These are phyloP conservation scores for Pythium vanterpoolii DNA, from an alignment of 352 stramenopile genomes.

Conservation along the genomic window DNA sequence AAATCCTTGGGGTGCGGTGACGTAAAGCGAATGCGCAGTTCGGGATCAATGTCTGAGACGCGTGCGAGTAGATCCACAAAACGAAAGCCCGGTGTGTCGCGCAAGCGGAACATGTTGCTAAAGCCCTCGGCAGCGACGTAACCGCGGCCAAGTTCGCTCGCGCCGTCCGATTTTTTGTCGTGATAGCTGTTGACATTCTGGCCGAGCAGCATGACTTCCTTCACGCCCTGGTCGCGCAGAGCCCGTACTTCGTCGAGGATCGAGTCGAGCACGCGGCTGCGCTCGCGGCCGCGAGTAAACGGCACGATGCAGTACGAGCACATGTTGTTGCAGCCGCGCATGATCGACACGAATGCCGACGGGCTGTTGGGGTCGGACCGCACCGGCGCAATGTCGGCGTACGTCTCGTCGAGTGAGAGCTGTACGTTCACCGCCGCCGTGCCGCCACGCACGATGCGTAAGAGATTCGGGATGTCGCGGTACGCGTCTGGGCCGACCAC, in stretches of 20 bases:
- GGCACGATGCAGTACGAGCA: slow-evolving; percentile 99
- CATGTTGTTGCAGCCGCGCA: slow-evolving; percentile 99
- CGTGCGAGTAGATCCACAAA: slow-evolving; percentile 97
- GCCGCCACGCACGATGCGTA: slow-evolving; percentile 82
- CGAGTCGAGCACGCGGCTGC: slow-evolving; percentile 85
- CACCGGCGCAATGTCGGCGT: slow-evolving; percentile 96
- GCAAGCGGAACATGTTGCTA: slow-evolving; percentile 91
- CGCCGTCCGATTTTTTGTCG: slow-evolving; percentile 86
- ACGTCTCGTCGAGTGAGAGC: slow-evolving; percentile 98
- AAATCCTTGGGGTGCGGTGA: slow-evolving; percentile 99
- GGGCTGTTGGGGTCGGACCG: slow-evolving; percentile 77
- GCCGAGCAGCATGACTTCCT: slow-evolving; percentile 98
- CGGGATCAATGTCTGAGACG: slow-evolving; percentile 90
- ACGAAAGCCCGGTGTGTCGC: slow-evolving; percentile 88
- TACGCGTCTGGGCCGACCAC: slow-evolving; percentile 99
- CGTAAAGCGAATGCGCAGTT: slow-evolving; percentile 99
- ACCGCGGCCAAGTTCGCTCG: slow-evolving; percentile 54
- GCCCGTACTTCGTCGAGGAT: slow-evolving; percentile 94
- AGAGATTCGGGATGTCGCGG: slow-evolving; percentile 94
- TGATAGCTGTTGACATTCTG: slow-evolving; percentile 99
- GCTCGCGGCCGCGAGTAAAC: slow-evolving; percentile 97
- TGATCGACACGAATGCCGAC: slow-evolving; percentile 97
- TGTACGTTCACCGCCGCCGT: slow-evolving; percentile 92
- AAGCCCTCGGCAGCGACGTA: slow-evolving; percentile 92
- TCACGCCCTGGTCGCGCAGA: slow-evolving; percentile 90